These are phyloP conservation scores for Linderniella brevidens DNA, from an alignment of 257 asterid species.

Conservation along the genomic window DNA sequence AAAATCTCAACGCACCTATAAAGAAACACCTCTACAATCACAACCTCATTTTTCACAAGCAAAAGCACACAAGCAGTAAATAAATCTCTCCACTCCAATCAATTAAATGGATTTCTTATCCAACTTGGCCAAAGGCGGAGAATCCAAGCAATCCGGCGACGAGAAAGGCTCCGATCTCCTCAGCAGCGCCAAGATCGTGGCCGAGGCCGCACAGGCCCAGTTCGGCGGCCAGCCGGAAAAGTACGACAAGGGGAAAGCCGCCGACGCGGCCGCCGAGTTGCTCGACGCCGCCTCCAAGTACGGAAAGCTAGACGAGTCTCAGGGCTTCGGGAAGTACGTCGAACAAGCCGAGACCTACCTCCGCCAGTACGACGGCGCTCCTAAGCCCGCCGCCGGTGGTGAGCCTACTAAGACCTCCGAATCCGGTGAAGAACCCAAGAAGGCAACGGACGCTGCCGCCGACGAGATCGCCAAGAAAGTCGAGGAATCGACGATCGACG, in stretches of 20 bases:
- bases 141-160: not conserved
- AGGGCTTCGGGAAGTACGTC: constrained; percentile 2
- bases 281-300: constrained; percentile 5
- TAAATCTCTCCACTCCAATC: not conserved
- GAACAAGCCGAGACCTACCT: constrained; percentile 1
- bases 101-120: constrained; percentile 1
- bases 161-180: constrained; percentile 1
- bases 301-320: constrained; percentile 1
- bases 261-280: constrained; percentile 3
- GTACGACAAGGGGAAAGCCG: constrained; percentile 2
- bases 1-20: too few relatives aligned
- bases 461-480: not conserved
- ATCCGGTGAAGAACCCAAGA: not conserved
- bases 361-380: not conserved
- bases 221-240: not conserved
- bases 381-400: not conserved
- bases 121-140: not conserved
- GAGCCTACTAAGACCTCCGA: not conserved
- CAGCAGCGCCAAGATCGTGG: constrained; percentile 4
- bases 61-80: too few relatives aligned
- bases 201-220: constrained; percentile 4
- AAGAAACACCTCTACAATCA: too few relatives aligned
- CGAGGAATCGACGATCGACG: not conserved
- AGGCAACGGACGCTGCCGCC: constrained; percentile 2
- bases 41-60: too few relatives aligned